Conservation (phyloP, 2,329 filamentous ascomycete genomes). For the Cordyceps pruinosa region DNA sequence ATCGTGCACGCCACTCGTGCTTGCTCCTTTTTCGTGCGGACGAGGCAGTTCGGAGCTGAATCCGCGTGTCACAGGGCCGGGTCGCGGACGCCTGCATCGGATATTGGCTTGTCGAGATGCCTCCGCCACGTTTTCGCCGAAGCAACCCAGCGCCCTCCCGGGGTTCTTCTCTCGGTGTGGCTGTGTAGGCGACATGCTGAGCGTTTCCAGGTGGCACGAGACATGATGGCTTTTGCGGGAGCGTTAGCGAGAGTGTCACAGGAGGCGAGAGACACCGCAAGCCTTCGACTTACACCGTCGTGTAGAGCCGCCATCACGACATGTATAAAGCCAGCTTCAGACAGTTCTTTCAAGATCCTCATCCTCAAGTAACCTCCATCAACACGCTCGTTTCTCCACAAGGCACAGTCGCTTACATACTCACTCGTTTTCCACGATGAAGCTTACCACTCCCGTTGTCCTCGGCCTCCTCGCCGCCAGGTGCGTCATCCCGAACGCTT, state of each 20-base stretch:
- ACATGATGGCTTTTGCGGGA: neutral
- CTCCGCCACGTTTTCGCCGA: neutral
- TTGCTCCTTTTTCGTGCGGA: too few species aligned
- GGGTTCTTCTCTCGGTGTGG: too few species aligned
- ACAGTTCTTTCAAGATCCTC: neutral
- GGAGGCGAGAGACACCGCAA: neutral
- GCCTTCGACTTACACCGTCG: neutral
- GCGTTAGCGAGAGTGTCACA: conserved; percentile 2
- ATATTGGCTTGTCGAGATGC: neutral
- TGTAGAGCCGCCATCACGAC: too few species aligned
- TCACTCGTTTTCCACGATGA: conserved; percentile 3
- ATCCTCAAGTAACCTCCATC: neutral
- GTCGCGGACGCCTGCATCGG: neutral
- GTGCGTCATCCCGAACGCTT: too few species aligned
- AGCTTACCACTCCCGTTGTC: neutral
- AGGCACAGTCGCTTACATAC: neutral
- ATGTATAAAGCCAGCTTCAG: neutral
- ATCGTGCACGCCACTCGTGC: too few species aligned
- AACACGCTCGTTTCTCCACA: neutral
- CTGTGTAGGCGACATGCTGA: neutral
- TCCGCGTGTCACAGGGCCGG: neutral
- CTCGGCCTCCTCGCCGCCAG: neutral
- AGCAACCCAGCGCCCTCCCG: too few species aligned
- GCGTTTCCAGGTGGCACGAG: neutral
- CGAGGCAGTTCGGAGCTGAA: neutral